Evolutionary conservation across 2,329 filamentous ascomycete species (phyloP).

Genomic region (Penicillium sp.): DNA sequence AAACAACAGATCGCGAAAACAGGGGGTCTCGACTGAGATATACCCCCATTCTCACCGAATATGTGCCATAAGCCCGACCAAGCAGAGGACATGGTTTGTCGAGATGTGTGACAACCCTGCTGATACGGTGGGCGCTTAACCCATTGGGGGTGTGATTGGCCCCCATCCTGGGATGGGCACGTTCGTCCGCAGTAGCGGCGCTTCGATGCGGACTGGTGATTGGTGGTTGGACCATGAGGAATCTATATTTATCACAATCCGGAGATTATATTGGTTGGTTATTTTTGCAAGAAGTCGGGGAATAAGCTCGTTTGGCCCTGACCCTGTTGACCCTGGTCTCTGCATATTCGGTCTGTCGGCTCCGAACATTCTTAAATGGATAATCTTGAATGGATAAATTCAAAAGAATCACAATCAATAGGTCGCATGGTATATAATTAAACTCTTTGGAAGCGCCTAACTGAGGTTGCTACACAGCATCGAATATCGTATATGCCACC

Average conservation of each 20-base stretch:
- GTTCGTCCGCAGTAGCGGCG: constrained; percentile 17
- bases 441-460: not conserved
- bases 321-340: not conserved
- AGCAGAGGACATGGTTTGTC: constrained; percentile 2
- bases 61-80: not conserved
- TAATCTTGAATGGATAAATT: not conserved
- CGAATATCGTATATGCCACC: not conserved
- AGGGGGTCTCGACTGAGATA: constrained; percentile 19
- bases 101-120: constrained; percentile 18
- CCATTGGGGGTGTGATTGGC: constrained; percentile 19
- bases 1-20: constrained; percentile 8
- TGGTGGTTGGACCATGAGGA: constrained; percentile 1
- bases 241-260: constrained; percentile 6
- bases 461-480: not conserved
- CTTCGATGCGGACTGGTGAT: constrained; percentile 12
- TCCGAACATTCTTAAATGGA: not conserved
- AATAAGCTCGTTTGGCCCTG: not conserved
- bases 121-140: constrained; percentile 27
- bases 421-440: not conserved
- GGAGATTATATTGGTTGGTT: not conserved
- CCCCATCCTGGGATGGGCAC: constrained; percentile 10
- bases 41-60: constrained; percentile 10
- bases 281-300: constrained; percentile 3
- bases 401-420: not conserved
- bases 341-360: not conserved